Percentiles rank a stretch among this genome's conserved stretches.
phyloP scores from a whole-genome alignment of 768 basidiomycete species.

The Boletus rex-veris region DNA sequence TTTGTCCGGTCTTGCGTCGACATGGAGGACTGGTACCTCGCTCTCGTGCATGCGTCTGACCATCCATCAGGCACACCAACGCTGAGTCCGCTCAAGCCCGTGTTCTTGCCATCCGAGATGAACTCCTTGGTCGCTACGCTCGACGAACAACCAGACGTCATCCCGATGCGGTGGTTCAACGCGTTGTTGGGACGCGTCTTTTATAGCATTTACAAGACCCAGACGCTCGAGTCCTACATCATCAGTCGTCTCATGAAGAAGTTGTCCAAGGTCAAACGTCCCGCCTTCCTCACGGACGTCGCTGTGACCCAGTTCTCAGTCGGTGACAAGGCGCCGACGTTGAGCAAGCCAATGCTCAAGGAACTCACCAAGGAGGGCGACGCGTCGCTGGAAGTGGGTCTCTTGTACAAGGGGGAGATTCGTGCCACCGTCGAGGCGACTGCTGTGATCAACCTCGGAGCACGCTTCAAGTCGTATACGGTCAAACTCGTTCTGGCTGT shows the following conservation, averaged over 20 bases:
- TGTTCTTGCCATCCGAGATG: slow-evolving; percentile 83
- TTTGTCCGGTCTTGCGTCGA: slow-evolving; percentile 84
- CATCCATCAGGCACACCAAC: slow-evolving; percentile 60
- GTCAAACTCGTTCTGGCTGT: slow-evolving; percentile 89
- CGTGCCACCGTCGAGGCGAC: slow-evolving; percentile 88
- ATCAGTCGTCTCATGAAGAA: slow-evolving; percentile 91
- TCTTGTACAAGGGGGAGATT: slow-evolving; percentile 83
- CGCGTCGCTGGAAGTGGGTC: slow-evolving; percentile 81
- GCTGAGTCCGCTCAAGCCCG: slow-evolving; percentile 53
- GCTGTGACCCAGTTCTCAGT: slow-evolving; percentile 87
- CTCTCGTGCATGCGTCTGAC: slow-evolving; percentile 71
- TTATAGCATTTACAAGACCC: slow-evolving; percentile 87
- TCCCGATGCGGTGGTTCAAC: slow-evolving; percentile 97
- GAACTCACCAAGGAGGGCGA: slow-evolving; percentile 94
- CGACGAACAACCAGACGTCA: slow-evolving; percentile 92
- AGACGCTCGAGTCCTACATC: slow-evolving; percentile 77
- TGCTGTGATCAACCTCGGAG: slow-evolving; percentile 79
- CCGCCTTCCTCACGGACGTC: slow-evolving; percentile 80
- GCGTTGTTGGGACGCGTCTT: slow-evolving; percentile 90
- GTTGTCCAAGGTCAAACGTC: slow-evolving; percentile 85
- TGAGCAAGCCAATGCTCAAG: slow-evolving; percentile 98
- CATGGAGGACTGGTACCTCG: slow-evolving; percentile 97
- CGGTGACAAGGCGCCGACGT: slow-evolving; percentile 76
- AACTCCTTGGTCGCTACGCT: slow-evolving; percentile 74
- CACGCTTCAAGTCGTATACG: slow-evolving; percentile 82